Conservation (phyloP, 805 yeast species). For the Metschnikowia peoriensis region DNA sequence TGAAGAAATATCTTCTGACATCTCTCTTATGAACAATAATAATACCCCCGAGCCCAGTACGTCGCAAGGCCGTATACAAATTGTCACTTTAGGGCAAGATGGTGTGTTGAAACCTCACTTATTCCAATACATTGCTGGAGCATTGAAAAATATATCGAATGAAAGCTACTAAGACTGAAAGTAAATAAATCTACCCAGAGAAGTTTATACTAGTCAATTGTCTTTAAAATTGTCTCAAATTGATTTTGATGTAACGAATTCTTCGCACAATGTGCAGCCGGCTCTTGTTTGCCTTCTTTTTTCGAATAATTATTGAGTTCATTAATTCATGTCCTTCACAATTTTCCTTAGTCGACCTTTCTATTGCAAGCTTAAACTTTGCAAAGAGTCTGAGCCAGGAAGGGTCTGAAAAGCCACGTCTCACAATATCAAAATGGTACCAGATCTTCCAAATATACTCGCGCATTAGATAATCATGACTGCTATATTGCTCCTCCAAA, state of each 20-base stretch:
- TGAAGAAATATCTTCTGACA: neutral
- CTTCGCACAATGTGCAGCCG: neutral
- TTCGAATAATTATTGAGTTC: conserved; percentile 2
- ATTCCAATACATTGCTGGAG: conserved; percentile 2
- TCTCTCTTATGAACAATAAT: neutral
- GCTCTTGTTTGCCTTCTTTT: neutral
- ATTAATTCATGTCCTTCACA: conserved; percentile 5
- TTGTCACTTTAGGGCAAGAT: neutral
- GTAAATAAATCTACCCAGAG: neutral
- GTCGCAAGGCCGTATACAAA: neutral
- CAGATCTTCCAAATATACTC: conserved; percentile 8
- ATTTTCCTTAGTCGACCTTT: conserved; percentile 1
- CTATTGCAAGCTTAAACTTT: conserved; percentile 1
- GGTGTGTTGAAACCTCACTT: conserved; percentile 1
- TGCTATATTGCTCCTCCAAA: neutral
- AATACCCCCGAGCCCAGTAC: neutral
- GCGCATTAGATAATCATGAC: conserved; percentile 3
- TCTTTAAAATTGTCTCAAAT: neutral
- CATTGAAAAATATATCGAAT: neutral
- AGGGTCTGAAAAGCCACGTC: neutral
- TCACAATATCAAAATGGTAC: conserved; percentile 8
- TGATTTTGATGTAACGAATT: neutral
- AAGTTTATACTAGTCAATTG: neutral
- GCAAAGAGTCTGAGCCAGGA: conserved; percentile 1
- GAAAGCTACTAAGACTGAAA: neutral